These are phyloP conservation scores for Psidium guajava DNA, from an alignment of 345 rosid genomes.

Conservation along the genomic window DNA sequence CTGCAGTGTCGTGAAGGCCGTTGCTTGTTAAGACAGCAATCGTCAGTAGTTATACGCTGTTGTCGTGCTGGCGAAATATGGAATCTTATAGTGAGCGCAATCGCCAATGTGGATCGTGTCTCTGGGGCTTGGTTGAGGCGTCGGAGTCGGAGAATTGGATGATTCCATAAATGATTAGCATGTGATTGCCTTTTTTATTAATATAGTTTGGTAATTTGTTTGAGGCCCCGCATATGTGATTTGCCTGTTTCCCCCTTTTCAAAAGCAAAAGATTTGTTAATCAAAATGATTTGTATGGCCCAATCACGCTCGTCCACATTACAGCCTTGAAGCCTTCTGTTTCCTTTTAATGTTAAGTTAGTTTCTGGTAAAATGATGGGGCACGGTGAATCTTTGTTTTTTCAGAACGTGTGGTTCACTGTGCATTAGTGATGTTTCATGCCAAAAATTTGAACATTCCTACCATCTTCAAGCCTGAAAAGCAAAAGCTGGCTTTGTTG, in stretches of 20 bases:
- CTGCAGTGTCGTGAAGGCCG: background rate
- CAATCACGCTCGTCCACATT: background rate
- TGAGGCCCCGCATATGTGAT: constrained; percentile 1
- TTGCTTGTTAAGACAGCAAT: background rate
- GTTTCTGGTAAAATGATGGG: background rate
- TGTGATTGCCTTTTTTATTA: constrained; percentile 1
- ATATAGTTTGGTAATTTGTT: background rate
- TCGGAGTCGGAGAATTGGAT: background rate
- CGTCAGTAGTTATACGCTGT: background rate
- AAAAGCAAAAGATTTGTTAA: background rate
- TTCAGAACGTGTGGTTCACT: background rate
- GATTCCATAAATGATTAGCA: constrained; percentile 8
- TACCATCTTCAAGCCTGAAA: background rate
- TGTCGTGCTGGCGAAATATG: background rate
- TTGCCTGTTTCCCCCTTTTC: background rate
- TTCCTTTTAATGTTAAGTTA: background rate
- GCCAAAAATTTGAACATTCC: background rate
- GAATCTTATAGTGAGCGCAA: background rate
- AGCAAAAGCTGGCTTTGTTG: background rate
- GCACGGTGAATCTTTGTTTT: background rate
- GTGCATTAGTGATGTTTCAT: background rate
- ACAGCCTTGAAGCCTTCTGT: background rate
- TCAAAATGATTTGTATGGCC: background rate
- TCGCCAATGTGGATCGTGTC: background rate
- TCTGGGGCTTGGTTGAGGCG: background rate